Conservation (phyloP, 139 green algal species). For the Parachlorella kessleri region DNA sequence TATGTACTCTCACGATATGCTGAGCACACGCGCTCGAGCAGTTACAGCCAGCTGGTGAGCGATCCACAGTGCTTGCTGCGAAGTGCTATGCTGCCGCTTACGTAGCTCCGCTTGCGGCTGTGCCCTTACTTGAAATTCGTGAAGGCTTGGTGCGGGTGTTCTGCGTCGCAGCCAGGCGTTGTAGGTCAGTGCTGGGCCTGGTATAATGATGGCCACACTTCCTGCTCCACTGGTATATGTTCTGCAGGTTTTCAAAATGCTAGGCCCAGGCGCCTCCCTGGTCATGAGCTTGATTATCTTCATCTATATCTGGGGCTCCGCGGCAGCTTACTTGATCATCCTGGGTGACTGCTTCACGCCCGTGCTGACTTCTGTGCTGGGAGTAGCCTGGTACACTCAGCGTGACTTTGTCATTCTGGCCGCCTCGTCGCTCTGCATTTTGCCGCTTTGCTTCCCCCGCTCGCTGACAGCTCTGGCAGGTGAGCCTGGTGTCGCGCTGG, state of each 20-base stretch:
- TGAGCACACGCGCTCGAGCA: constrained; percentile 43
- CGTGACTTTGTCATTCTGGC: constrained; percentile 35
- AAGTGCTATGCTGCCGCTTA: background rate
- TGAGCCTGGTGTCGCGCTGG: background rate
- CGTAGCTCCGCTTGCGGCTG: background rate
- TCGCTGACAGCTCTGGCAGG: constrained; percentile 5
- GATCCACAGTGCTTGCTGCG: no score
- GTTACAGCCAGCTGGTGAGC: constrained; percentile 46
- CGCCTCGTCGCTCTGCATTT: constrained; percentile 23
- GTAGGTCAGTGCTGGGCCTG: no score
- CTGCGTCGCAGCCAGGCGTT: no score
- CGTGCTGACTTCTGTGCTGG: constrained; percentile 25
- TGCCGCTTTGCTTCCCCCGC: constrained; percentile 63
- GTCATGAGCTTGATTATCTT: constrained; percentile 52
- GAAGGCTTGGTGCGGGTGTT: no score
- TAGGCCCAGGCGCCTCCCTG: constrained; percentile 50
- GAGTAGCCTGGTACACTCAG: constrained; percentile 13
- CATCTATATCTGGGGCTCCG: constrained; percentile 64
- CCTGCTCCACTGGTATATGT: no score
- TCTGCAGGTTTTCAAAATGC: constrained; percentile 41
- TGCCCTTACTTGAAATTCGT: no score
- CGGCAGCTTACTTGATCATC: constrained; percentile 73
- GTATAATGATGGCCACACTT: no score
- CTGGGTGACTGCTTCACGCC: constrained; percentile 67
- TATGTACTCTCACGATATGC: constrained; percentile 67